Percentiles rank a stretch among this genome's conserved stretches.
phyloP scores from a whole-genome alignment of 2,329 filamentous ascomycete genomes.

The Colletotrichum australisinense region DNA sequence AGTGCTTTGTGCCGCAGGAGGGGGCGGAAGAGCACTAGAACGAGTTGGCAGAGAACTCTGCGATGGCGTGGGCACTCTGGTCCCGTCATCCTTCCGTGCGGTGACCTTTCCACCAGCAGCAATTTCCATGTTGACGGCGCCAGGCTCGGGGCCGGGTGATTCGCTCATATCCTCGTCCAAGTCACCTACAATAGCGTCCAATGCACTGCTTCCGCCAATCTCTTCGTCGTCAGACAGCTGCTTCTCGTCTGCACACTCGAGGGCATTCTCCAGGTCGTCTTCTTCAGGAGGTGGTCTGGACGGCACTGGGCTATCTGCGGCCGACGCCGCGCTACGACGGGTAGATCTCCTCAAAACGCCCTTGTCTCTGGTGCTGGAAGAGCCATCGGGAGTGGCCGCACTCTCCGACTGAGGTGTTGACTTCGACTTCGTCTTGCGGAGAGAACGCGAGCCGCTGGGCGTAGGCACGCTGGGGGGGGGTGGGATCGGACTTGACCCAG shows the following conservation, averaged over 20 bases:
- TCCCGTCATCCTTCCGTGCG: constrained; percentile 92
- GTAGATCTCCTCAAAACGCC: constrained; percentile 69
- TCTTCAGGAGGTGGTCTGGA: constrained; percentile 66
- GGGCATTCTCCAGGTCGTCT: constrained; percentile 72
- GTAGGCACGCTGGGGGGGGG: constrained; percentile 50
- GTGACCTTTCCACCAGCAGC: constrained; percentile 88
- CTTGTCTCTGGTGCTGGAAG: constrained; percentile 68
- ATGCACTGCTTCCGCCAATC: constrained; percentile 71
- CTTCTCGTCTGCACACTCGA: constrained; percentile 95
- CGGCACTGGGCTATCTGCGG: constrained; percentile 62
- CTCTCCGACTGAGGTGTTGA: constrained; percentile 52
- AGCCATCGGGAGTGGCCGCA: constrained; percentile 56
- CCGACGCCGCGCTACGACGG: constrained; percentile 64
- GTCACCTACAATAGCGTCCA: constrained; percentile 92
- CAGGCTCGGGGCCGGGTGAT: constrained; percentile 78
- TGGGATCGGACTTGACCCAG: constrained; percentile 48
- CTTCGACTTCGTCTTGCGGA: constrained; percentile 60
- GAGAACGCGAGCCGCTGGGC: constrained; percentile 56
- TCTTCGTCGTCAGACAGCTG: constrained; percentile 80
- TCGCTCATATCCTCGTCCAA: constrained; percentile 87
- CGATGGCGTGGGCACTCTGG: constrained; percentile 83
- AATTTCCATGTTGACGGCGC: constrained; percentile 92
- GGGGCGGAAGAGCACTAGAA: constrained; percentile 52
- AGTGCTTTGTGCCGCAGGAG: constrained; percentile 52
- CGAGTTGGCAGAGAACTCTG: constrained; percentile 61